Evolutionary conservation across 352 stramenopile species (phyloP).

Genomic region (Nothophytophthora sp.): DNA sequence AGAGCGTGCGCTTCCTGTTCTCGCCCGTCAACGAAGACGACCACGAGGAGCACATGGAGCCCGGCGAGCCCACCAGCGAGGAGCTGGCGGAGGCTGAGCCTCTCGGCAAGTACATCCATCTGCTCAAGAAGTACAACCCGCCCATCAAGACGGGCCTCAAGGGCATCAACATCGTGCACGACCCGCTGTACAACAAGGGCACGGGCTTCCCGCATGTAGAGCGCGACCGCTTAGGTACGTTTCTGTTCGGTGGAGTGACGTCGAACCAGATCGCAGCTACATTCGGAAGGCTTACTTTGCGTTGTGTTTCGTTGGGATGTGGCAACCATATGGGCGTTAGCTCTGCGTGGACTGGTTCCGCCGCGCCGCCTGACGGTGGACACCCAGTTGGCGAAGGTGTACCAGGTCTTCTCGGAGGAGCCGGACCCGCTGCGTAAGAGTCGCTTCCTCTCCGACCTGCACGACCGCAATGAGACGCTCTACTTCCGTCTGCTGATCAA

Average conservation of each 20-base stretch:
- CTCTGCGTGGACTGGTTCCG: constrained; percentile 82
- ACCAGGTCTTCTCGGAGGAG: constrained; percentile 67
- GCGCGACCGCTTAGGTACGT: constrained; percentile 76
- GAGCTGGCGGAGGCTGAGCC: constrained; percentile 38
- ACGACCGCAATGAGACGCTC: constrained; percentile 96
- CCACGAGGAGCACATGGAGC: constrained; percentile 35
- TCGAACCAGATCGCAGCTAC: too few relatives aligned
- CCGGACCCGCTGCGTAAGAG: constrained; percentile 91
- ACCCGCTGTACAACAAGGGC: constrained; percentile 90
- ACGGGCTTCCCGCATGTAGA: constrained; percentile 86
- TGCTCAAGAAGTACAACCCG: constrained; percentile 80
- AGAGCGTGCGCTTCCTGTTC: constrained; percentile 25
- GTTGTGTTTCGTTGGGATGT: constrained; percentile 1
- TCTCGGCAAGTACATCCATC: constrained; percentile 53
- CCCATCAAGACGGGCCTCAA: constrained; percentile 77
- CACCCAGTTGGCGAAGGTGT: constrained; percentile 75
- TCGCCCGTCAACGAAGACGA: constrained; percentile 26
- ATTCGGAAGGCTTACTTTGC: too few relatives aligned
- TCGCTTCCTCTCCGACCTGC: constrained; percentile 93
- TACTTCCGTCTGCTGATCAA: constrained; percentile 94
- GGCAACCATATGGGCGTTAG: constrained; percentile 19
- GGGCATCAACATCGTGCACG: constrained; percentile 81
- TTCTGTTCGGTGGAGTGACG: neutral
- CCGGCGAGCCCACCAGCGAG: constrained; percentile 22
- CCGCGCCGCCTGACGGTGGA: constrained; percentile 72